A percentile compares a stretch with the other conserved stretches of the same genome.
Evolutionary conservation across 179 eudicot genomes (phyloP).

Genomic region (Carnegiea gigantea): DNA sequence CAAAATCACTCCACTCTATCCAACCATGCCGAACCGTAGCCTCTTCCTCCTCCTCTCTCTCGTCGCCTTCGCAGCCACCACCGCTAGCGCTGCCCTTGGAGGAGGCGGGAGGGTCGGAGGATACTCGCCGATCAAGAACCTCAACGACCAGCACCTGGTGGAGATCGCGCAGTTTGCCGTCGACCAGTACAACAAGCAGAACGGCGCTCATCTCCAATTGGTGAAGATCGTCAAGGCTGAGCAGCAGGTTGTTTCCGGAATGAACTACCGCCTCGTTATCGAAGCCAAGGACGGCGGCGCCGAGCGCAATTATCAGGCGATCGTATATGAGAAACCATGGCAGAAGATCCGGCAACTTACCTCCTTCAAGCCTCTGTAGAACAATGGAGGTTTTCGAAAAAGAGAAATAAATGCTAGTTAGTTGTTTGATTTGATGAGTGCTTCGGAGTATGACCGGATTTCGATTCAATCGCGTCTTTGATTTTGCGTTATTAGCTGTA

Average conservation of each 20-base stretch:
- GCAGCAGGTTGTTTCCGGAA: slow-evolving; percentile 41
- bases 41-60: slow-evolving; percentile 16
- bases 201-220: slow-evolving; percentile 10
- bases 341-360: slow-evolving; percentile 17
- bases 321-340: slow-evolving; percentile 38
- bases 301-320: slow-evolving; percentile 26
- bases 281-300: slow-evolving; percentile 24
- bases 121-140: slow-evolving; percentile 34
- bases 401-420: not conserved
- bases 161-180: slow-evolving; percentile 45
- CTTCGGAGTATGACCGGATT: not conserved
- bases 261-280: slow-evolving; percentile 35
- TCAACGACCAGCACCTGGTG: slow-evolving; percentile 28
- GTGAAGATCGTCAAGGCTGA: slow-evolving; percentile 31
- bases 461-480: too few species aligned
- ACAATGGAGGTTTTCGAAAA: not conserved
- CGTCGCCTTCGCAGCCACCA: slow-evolving; percentile 19
- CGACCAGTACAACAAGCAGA: slow-evolving; percentile 32
- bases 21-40: not conserved
- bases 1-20: not conserved
- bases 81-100: not conserved
- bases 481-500: too few species aligned
- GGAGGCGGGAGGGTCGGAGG: slow-evolving; percentile 3
- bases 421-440: not conserved
- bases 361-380: slow-evolving; percentile 18